These are phyloP conservation scores for Sherardia arvensis DNA, from an alignment of 257 asterid genomes.

Conservation along the genomic window DNA sequence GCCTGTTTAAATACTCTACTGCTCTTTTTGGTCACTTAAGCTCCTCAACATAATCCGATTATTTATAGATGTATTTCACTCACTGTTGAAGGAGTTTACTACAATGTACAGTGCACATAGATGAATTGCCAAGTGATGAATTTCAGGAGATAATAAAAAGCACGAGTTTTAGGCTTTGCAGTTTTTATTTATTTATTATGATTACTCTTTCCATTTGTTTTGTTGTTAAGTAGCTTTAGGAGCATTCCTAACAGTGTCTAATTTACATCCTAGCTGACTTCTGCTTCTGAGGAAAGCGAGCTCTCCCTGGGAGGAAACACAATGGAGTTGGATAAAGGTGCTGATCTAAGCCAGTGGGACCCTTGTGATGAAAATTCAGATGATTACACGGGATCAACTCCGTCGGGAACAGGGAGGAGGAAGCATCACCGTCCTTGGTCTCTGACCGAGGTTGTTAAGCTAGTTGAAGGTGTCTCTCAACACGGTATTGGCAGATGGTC, in stretches of 20 bases:
- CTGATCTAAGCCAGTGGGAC: slow-evolving; percentile 30
- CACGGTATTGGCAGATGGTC: slow-evolving; percentile 99
- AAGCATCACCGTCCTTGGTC: slow-evolving; percentile 97
- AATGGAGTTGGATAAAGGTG: slow-evolving; percentile 36
- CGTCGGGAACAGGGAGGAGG: slow-evolving; percentile 70
- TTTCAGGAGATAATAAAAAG: neutral
- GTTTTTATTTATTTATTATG: neutral
- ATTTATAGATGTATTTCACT: neutral
- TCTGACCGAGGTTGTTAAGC: slow-evolving; percentile 74
- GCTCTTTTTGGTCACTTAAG: neutral
- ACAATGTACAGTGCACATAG: neutral
- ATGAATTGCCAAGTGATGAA: neutral
- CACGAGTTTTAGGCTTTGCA: neutral
- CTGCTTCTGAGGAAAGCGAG: slow-evolving; percentile 33
- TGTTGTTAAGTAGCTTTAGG: neutral
- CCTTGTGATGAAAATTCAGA: slow-evolving; percentile 42
- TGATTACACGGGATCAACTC: slow-evolving; percentile 43
- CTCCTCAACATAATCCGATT: neutral
- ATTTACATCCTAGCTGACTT: slow-evolving; percentile 31
- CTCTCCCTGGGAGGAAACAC: slow-evolving; percentile 24
- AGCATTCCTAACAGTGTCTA: neutral
- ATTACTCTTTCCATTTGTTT: neutral
- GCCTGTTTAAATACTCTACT: neutral
- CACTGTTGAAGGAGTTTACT: neutral
- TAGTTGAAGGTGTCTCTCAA: slow-evolving; percentile 90